phyloP scores from a whole-genome alignment of 2,329 filamentous ascomycete genomes.

The Chaetomium globosum region DNA sequence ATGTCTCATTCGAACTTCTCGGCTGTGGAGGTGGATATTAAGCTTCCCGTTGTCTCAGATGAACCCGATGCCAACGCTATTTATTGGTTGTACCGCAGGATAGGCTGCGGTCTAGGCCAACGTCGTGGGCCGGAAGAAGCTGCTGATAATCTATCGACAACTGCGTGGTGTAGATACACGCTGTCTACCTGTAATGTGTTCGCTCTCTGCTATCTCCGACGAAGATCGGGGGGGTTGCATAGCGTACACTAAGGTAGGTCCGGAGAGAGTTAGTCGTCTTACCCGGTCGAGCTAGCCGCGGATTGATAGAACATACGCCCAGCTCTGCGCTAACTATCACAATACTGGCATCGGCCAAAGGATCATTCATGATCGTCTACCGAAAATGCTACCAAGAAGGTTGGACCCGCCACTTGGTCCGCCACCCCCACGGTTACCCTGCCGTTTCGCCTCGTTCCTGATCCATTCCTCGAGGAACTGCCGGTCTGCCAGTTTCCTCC shows the following conservation, averaged over 20 bases:
- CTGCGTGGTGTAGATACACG: neutral
- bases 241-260: neutral
- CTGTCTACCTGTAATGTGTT: neutral
- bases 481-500: constrained; percentile 51
- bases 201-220: neutral
- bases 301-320: neutral
- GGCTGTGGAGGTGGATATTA: neutral
- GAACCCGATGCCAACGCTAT: neutral
- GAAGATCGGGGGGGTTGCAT: neutral
- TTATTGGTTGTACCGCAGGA: neutral
- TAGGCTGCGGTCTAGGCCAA: neutral
- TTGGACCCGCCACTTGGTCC: constrained; percentile 35
- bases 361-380: constrained; percentile 31
- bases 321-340: neutral
- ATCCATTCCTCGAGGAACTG: constrained; percentile 57
- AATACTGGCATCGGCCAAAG: neutral
- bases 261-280: neutral
- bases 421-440: constrained; percentile 49
- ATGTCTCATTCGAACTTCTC: constrained; percentile 3
- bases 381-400: constrained; percentile 48
- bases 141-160: neutral
- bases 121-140: neutral
- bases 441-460: constrained; percentile 36
- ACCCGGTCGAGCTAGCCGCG: neutral
- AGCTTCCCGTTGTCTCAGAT: constrained; percentile 5